Evolutionary conservation across 495 filamentous ascomycete genomes (phyloP).

Genomic region (Penicillium longicatenatum): DNA sequence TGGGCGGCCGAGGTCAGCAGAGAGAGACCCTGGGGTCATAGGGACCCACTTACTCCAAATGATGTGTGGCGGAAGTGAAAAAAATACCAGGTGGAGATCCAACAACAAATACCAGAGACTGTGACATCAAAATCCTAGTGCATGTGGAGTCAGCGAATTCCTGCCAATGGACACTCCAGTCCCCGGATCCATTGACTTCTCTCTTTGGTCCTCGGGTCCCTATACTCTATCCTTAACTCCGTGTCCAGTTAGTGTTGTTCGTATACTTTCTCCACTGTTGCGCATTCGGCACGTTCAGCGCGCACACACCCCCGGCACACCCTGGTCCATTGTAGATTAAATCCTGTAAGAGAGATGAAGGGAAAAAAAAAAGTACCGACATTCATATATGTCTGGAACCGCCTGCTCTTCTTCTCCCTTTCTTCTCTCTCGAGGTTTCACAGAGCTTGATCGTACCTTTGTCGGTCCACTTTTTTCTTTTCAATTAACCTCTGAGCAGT

Average conservation of each 20-base stretch:
- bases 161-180: neutral
- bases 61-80: neutral
- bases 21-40: slow-evolving; percentile 1
- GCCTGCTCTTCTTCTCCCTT: neutral
- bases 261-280: slow-evolving; percentile 8
- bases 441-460: neutral
- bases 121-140: neutral
- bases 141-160: neutral
- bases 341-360: neutral
- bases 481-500: slow-evolving; percentile 22
- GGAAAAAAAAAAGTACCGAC: neutral
- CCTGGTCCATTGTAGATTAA: neutral
- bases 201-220: too few species aligned
- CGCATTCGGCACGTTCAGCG: slow-evolving; percentile 2
- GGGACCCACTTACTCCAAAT: slow-evolving; percentile 7
- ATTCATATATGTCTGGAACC: neutral
- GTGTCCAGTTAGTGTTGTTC: neutral
- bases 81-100: neutral
- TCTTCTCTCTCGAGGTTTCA: neutral
- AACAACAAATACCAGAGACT: neutral
- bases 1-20: neutral
- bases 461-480: neutral
- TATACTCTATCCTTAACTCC: slow-evolving; percentile 8
- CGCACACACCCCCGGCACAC: too few species aligned
- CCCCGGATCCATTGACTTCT: slow-evolving; percentile 4